Evolutionary conservation across 495 filamentous ascomycete genomes (phyloP).

Genomic region (Talaromyces wortmannii): DNA sequence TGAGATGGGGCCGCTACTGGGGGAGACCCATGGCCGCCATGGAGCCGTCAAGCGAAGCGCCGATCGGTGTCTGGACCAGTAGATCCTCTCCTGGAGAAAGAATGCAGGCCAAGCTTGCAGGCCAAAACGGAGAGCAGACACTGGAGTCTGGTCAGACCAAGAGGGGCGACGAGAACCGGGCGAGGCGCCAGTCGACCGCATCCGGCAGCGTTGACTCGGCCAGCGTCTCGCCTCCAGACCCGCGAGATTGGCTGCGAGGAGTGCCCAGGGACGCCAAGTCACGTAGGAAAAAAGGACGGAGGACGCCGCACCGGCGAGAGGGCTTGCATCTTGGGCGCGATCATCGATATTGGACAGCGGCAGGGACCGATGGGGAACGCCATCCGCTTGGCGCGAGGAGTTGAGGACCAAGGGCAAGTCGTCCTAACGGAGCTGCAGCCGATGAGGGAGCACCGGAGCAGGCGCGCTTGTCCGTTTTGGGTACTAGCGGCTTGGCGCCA

Average conservation of each 20-base stretch:
- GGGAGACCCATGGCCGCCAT: not conserved
- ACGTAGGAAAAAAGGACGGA: too few relatives aligned
- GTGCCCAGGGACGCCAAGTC: too few relatives aligned
- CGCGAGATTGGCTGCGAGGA: slow-evolving; percentile 36
- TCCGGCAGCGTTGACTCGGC: not conserved
- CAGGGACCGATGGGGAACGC: not conserved
- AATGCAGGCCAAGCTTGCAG: too few relatives aligned
- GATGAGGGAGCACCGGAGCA: not conserved
- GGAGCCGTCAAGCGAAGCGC: not conserved
- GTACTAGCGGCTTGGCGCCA: not conserved
- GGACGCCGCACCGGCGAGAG: too few relatives aligned
- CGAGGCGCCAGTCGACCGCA: not conserved
- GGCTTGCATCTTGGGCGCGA: too few relatives aligned
- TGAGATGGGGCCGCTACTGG: not conserved
- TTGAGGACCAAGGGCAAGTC: not conserved
- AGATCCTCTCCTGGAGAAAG: too few relatives aligned
- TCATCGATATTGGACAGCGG: not conserved
- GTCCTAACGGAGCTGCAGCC: not conserved
- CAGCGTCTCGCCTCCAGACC: slow-evolving; percentile 36
- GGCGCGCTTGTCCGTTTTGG: not conserved
- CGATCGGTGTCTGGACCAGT: too few relatives aligned
- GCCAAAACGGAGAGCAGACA: too few relatives aligned
- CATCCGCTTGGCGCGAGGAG: not conserved
- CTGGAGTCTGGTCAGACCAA: too few relatives aligned
- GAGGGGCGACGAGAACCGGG: too few relatives aligned